Conservation (phyloP, 495 filamentous ascomycete genomes). For the Neurospora pannonica region DNA sequence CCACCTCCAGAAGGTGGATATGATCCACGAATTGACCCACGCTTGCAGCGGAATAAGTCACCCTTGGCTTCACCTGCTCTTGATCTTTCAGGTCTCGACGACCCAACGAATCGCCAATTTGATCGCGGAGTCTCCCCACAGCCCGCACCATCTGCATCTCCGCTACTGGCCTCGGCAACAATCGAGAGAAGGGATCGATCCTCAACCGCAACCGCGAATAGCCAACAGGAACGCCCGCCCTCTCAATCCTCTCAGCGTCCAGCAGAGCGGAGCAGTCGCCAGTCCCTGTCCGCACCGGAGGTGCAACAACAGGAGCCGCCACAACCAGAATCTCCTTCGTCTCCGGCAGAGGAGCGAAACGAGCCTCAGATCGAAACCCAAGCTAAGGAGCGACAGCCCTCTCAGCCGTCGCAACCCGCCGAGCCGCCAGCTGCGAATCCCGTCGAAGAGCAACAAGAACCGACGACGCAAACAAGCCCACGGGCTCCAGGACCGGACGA, state of each 20-base stretch:
- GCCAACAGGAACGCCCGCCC: neutral
- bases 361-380: neutral
- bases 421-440: neutral
- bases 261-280: conserved; percentile 3
- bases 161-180: neutral
- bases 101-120: neutral
- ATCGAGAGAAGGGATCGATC: neutral
- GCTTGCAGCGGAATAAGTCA: conserved; percentile 7
- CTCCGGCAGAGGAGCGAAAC: conserved; percentile 10
- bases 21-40: conserved; percentile 24
- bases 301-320: neutral
- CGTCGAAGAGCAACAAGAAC: neutral
- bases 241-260: neutral
- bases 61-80: conserved; percentile 17
- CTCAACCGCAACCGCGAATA: neutral
- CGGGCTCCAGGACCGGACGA: neutral
- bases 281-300: neutral
- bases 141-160: neutral
- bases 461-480: neutral
- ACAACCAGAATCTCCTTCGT: conserved; percentile 2
- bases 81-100: conserved; percentile 9
- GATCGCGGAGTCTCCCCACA: neutral
- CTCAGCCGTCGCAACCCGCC: neutral
- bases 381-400: neutral
- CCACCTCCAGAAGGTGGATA: conserved; percentile 25